Evolutionary conservation across 768 basidiomycete genomes (phyloP), one percentile per base, ranked within the genome.

Genomic region (Nevesoporus exiguus): DNA sequence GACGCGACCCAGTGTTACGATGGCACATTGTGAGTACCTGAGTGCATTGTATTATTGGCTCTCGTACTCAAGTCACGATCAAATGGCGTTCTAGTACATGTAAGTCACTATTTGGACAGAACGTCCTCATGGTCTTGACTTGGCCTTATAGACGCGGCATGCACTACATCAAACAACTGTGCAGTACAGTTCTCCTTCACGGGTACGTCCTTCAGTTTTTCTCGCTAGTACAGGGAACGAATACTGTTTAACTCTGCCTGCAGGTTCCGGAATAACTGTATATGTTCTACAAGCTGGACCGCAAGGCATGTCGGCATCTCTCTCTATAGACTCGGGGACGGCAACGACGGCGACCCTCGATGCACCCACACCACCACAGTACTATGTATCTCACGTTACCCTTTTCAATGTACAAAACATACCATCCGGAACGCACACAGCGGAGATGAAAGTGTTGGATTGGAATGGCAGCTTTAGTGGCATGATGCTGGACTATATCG

Each of bases 401-500:
- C 60, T 68, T 41, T 66, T 67, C 47, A 14, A 45, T 30, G 51
- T 60, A 22, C 66, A 67, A 47, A 57, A 57, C 14, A 36, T 68
- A 34, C 47, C 42, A 11, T 68, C 60, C 15, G 66, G 64, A 33
- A 59, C 55, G 10, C 67, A 68, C 36, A 25, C 60, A 2, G 64
- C 57, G 10, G 40, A 52, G 21, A 62, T 68, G 66, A 66, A 55
- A 24, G 66, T 68, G 17, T 42, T 54, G 3, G 52, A 64, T 45
- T 68, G 67, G 66, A 51, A 61, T 27, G 64, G 64, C 8, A 40
- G 52, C 17, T 57, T 56, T 41, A 68, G 67, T 31, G 66, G 61
- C 5, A 68, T 66, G 64, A 68, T 66, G 65, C 31, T 68, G 37
- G 66, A 67, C 42, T 68, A 68, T 49, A 56, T 66, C 29, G 11